phyloP scores from a whole-genome alignment of 2,329 filamentous ascomycete species.

The Aspergillus quadricinctus region DNA sequence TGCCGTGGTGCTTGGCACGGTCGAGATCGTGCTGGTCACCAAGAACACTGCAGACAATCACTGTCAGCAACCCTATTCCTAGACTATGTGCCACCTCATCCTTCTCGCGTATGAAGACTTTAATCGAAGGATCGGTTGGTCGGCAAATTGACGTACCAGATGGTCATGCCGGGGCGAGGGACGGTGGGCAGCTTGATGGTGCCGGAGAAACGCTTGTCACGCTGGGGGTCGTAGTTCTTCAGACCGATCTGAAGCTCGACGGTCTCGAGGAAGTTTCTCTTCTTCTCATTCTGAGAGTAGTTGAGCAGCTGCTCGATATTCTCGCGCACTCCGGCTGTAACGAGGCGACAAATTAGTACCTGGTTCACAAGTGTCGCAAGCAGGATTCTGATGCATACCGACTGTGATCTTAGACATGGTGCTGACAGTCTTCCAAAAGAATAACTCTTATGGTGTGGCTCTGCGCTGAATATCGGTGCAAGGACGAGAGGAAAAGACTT shows the following conservation, averaged over 20 bases:
- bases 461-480: constrained; percentile 40
- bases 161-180: constrained; percentile 84
- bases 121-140: constrained; percentile 1
- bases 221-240: constrained; percentile 99
- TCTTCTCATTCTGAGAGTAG: constrained; percentile 94
- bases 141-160: constrained; percentile 57
- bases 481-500: constrained; percentile 22
- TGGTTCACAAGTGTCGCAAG: neutral
- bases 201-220: constrained; percentile 99
- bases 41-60: constrained; percentile 58
- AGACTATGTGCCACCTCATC: constrained; percentile 1
- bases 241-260: constrained; percentile 81
- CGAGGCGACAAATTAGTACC: constrained; percentile 8
- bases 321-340: constrained; percentile 80
- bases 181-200: constrained; percentile 93
- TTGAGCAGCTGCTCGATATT: constrained; percentile 92
- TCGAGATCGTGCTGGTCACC: constrained; percentile 98
- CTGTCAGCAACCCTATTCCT: constrained; percentile 11
- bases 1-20: constrained; percentile 97
- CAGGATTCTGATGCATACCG: constrained; percentile 38
- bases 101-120: neutral
- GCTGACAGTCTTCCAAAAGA: constrained; percentile 82
- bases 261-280: constrained; percentile 96
- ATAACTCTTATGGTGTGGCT: constrained; percentile 71
- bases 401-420: constrained; percentile 57